phyloP scores from a whole-genome alignment of 2,329 filamentous ascomycete species.

The Leptodontidium sp. region DNA sequence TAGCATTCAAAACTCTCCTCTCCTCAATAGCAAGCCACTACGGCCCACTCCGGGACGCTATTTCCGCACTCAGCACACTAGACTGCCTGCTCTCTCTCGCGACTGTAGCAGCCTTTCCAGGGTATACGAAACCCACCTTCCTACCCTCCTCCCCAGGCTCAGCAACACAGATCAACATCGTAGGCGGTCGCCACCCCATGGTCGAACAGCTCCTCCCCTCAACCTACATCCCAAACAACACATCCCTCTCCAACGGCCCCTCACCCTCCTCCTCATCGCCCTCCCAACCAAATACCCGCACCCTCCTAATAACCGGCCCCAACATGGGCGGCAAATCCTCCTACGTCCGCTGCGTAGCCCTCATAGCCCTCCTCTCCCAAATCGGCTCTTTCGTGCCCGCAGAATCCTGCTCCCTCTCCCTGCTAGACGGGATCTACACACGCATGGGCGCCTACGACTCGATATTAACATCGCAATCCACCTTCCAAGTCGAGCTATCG shows the following conservation, averaged over 20 bases:
- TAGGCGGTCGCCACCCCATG: constrained; percentile 88
- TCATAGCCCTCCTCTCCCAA: constrained; percentile 93
- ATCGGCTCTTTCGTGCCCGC: constrained; percentile 95
- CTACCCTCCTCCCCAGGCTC: constrained; percentile 59
- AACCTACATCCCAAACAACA: constrained; percentile 90
- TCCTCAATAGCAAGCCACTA: constrained; percentile 82
- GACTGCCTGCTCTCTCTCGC: constrained; percentile 91
- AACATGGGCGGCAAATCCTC: constrained; percentile 99
- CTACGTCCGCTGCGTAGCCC: constrained; percentile 90
- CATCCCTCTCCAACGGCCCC: constrained; percentile 66
- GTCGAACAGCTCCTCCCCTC: constrained; percentile 89
- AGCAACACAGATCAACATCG: constrained; percentile 66
- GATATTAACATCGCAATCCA: constrained; percentile 91
- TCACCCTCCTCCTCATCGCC: constrained; percentile 51
- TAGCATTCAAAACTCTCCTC: constrained; percentile 78
- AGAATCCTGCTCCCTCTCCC: constrained; percentile 74
- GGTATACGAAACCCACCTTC: constrained; percentile 82
- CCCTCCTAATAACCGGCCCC: constrained; percentile 83
- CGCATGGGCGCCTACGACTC: constrained; percentile 97
- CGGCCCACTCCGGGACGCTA: constrained; percentile 86
- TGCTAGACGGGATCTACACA: constrained; percentile 91
- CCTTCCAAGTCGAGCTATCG: constrained; percentile 97
- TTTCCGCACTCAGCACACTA: constrained; percentile 84
- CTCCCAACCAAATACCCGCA: constrained; percentile 64
- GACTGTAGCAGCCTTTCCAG: constrained; percentile 82